A percentile compares a stretch with the other conserved stretches of the same genome.
Conservation (phyloP, 1,139 yeast genomes). For the Waltiozyma sp. region DNA sequence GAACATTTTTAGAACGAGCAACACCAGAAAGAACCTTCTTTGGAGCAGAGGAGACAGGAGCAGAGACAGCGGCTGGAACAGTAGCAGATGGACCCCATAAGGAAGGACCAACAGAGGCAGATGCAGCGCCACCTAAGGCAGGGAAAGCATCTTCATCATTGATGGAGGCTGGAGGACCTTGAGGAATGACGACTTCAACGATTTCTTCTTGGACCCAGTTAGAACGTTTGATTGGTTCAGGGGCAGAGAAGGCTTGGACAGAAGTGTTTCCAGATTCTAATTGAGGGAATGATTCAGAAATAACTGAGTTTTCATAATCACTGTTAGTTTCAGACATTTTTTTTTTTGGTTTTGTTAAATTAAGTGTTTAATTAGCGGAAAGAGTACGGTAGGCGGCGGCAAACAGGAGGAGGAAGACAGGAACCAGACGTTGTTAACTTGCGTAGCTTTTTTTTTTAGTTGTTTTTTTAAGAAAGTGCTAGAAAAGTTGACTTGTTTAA, state of each 20-base stretch:
- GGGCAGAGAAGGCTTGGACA: background rate
- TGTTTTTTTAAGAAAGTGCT: background rate
- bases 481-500: background rate
- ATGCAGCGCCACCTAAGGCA: constrained; percentile 38
- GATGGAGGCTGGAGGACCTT: constrained; percentile 23
- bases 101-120: constrained; percentile 20
- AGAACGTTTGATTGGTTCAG: background rate
- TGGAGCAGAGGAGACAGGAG: constrained; percentile 3
- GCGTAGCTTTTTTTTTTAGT: background rate
- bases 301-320: background rate
- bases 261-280: background rate
- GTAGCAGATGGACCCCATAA: constrained; percentile 35
- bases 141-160: constrained; percentile 55
- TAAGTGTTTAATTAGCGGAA: background rate
- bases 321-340: background rate
- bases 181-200: constrained; percentile 9
- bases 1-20: constrained; percentile 37
- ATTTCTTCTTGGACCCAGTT: constrained; percentile 1
- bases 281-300: constrained; percentile 4
- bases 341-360: background rate
- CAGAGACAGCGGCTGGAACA: constrained; percentile 16
- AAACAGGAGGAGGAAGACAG: constrained; percentile 2
- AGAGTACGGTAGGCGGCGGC: constrained; percentile 1
- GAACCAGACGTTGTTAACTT: background rate
- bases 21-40: constrained; percentile 1